These are phyloP conservation scores for Dimargaris xerosporica DNA, from an alignment of 192 early-diverging fungal species.

Conservation along the genomic window DNA sequence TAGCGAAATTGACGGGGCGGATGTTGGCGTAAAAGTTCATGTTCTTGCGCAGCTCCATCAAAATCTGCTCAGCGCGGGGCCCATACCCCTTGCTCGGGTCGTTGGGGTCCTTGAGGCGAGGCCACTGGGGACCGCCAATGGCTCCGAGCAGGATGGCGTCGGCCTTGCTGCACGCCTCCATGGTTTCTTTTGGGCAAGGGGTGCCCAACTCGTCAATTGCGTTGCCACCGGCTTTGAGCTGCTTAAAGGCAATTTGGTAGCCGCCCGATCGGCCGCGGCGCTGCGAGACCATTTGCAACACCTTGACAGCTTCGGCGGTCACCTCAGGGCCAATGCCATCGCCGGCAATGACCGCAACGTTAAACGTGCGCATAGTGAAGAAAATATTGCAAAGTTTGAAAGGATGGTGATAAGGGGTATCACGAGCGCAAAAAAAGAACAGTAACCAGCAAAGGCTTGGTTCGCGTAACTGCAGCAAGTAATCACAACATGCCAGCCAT, in stretches of 20 bases:
- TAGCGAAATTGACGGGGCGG: constrained; percentile 87
- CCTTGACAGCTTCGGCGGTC: constrained; percentile 74
- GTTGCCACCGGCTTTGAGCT: constrained; percentile 76
- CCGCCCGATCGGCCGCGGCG: constrained; percentile 40
- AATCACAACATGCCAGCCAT: no score
- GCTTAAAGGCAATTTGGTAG: constrained; percentile 49
- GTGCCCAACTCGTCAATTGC: constrained; percentile 85
- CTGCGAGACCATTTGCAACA: constrained; percentile 63
- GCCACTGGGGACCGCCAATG: constrained; percentile 96
- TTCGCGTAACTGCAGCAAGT: no score
- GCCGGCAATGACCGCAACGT: constrained; percentile 70
- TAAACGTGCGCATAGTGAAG: constrained; percentile 16
- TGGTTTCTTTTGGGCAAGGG: constrained; percentile 70
- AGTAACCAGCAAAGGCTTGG: no score
- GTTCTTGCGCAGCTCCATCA: constrained; percentile 80
- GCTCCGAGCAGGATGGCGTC: constrained; percentile 93
- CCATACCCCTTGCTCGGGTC: constrained; percentile 50
- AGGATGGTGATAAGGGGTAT: no score
- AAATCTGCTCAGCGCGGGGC: constrained; percentile 85
- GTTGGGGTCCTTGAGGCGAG: constrained; percentile 45
- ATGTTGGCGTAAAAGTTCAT: constrained; percentile 95
- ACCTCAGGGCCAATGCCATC: constrained; percentile 97
- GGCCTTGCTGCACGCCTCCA: constrained; percentile 63
- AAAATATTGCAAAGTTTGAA: no score
- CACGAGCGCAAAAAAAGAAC: no score